Base-by-base conservation (phyloP, 1,284 basidiomycete species). In the Heterobasidion irregulare region DNA sequence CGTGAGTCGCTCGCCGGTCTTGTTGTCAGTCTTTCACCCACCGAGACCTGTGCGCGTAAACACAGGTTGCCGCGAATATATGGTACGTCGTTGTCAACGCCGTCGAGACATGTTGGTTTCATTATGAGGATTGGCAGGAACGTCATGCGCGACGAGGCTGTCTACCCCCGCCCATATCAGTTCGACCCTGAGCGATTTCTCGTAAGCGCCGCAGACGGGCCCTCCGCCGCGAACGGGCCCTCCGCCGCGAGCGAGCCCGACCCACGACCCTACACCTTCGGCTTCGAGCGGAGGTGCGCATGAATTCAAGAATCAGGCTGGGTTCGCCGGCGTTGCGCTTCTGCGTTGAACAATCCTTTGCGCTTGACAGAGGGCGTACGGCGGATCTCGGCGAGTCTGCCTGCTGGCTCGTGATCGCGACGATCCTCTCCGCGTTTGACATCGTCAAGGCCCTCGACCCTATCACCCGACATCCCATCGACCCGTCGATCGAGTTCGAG, bases 101-200 rank as follows among this genome's bases (percentile, higher is more conserved):
- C 38, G 38, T 41, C 2, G 38, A 10, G n/a, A 41, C 8, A 41
- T 41, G 38, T 3, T 41, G 0, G 0, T 7, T n/a, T 41, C 38
- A 41, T 41, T n/a, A 5, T 12, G 10, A n/a, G 38, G 38, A 4
- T 41, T 7, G 38, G 4, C 38, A 41, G 38, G 64, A 73, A 13
- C 75, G 18, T 47, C 18, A 10, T 47, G 15, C n/a, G 73, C 15
- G 73, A 83, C 59, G 73, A 77, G 54, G 64, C 62, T 2, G 61
- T 77, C 9, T 83, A 74, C 57, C 68, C 74, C 0, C 67, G 79
- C 47, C 68, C 82, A 0, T 62, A 75, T 26, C 50, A 58, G 2
- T 84, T 83, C 64, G 65, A 69, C 18, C 80, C 80, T 0, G 77
- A 79, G 34, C 70, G 80, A 2, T 81, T 72, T 59, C 57, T 82